Evolutionary conservation across 1,139 yeast genomes (phyloP), one percentile per base, ranked within the genome.

Genomic region (Sugiyamaella xylanicola): DNA sequence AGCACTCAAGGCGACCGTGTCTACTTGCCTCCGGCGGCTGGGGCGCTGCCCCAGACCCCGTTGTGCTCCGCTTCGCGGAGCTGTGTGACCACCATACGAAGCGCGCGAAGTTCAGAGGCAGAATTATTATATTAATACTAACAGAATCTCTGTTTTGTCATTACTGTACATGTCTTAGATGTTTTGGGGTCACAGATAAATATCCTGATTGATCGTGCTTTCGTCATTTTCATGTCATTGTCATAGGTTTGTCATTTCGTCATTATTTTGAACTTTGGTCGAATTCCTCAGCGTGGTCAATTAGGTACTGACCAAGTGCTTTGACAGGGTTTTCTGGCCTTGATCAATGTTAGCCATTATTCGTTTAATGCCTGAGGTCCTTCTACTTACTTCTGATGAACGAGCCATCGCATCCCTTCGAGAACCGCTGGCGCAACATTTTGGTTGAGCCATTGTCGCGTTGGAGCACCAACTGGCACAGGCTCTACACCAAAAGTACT

Each of bases 401-500:
- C 84, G 9, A 74, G 59, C 47, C 79, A 73, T 60, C 86, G 77
- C 75, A 92, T 78, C 0, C 96, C 96, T 36, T 81, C 83, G 21
- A 89, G 72, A 41, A 92, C 70, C 22, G 81, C 81, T 17, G 80
- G 81, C 0, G 96, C 87, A 42, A 92, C 78, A 56, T 86, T 77
- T 60, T 82, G 76, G 67, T 91, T 89, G 59, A 92, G 76, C 77
- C 91, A 92, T 63, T 79, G 82, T 62, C 98, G 80, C 2, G 90
- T 77, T 0, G 89, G 84, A 0, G 96, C 87, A 0, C 97, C 97
- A 15, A 93, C 95, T 20, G 50, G 7, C 8, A 35, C 22, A 4
- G 37, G 37, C 4, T 8, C 37, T 8, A 32, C 13, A 8, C 15
- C 37, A 32, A 4, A 8, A 32, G 8, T 25, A 25, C 9, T 25